phyloP scores from a whole-genome alignment of 2,329 filamentous ascomycete species.

The Pseudogymnoascus sp. region DNA sequence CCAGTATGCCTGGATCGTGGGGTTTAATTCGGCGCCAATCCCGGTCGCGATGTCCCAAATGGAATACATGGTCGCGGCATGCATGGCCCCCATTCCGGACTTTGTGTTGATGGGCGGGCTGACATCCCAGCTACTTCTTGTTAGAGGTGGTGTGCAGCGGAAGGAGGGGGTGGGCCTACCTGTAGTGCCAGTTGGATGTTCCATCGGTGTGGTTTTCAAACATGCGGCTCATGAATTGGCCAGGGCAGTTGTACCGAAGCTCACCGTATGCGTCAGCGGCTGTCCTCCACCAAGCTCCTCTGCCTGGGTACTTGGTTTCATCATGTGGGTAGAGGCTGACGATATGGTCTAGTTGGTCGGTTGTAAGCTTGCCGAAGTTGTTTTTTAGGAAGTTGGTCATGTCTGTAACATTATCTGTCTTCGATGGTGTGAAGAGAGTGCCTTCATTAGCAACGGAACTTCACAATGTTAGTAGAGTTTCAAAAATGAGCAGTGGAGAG shows the following conservation, averaged over 20 bases:
- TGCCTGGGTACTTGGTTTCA: conserved; percentile 37
- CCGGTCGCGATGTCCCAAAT: conserved; percentile 62
- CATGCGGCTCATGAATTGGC: conserved; percentile 42
- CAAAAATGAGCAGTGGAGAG: background rate
- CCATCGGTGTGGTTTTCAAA: conserved; percentile 13
- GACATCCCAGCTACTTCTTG: conserved; percentile 42
- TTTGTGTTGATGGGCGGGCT: conserved; percentile 48
- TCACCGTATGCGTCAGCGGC: conserved; percentile 56
- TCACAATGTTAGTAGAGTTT: background rate
- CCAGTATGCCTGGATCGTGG: conserved; percentile 65
- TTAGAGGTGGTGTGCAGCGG: conserved; percentile 14
- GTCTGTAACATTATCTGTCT: conserved; percentile 40
- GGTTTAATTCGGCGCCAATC: conserved; percentile 51
- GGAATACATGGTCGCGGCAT: conserved; percentile 60
- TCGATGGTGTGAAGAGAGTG: conserved; percentile 51
- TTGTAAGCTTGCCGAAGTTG: conserved; percentile 52
- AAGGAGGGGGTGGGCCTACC: conserved; percentile 29
- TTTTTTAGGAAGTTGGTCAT: conserved; percentile 51
- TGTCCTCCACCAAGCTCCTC: conserved; percentile 53
- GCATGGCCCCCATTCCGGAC: conserved; percentile 56
- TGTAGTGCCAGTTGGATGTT: conserved; percentile 57
- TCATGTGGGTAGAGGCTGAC: conserved; percentile 50
- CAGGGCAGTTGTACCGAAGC: conserved; percentile 59
- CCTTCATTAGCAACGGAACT: conserved; percentile 60
- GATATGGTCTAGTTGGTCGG: conserved; percentile 44